Percentiles rank a stretch among this genome's conserved stretches.
Evolutionary conservation across 2,329 filamentous ascomycete genomes (phyloP).

Genomic region (Stagonosporopsis rhizophila): DNA sequence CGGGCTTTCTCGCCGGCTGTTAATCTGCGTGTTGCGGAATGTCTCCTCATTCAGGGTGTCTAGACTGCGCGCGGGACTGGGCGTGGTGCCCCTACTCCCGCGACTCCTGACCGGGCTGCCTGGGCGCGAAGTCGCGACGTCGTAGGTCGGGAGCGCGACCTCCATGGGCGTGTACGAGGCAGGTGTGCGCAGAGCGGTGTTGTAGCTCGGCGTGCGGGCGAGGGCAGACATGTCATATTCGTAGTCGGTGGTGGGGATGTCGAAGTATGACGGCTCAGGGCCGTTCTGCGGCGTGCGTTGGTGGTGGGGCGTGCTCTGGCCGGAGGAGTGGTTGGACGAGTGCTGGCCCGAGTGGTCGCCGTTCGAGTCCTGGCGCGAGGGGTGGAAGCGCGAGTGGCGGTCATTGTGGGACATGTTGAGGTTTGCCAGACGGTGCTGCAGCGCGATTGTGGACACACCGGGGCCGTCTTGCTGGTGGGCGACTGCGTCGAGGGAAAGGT

Average conservation of each 20-base stretch:
- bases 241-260: constrained; percentile 33
- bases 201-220: constrained; percentile 59
- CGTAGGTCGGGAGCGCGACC: constrained; percentile 53
- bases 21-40: constrained; percentile 46
- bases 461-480: constrained; percentile 40
- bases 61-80: constrained; percentile 43
- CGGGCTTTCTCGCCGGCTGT: constrained; percentile 37
- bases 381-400: constrained; percentile 36
- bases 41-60: constrained; percentile 49
- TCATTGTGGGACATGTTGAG: constrained; percentile 52
- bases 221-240: constrained; percentile 58
- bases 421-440: constrained; percentile 72
- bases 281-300: constrained; percentile 32
- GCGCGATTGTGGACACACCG: constrained; percentile 63
- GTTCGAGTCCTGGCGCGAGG: constrained; percentile 19
- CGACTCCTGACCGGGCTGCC: constrained; percentile 46
- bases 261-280: constrained; percentile 33
- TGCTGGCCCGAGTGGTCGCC: constrained; percentile 22
- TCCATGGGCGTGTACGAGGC: constrained; percentile 49
- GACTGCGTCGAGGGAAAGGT: constrained; percentile 66
- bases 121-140: constrained; percentile 55
- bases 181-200: constrained; percentile 57
- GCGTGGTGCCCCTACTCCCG: constrained; percentile 41
- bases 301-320: constrained; percentile 44
- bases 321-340: constrained; percentile 43